Evolutionary conservation across 495 filamentous ascomycete genomes (phyloP), one percentile per base, ranked within the genome.

Genomic region (Aspergillus ellipticus): DNA sequence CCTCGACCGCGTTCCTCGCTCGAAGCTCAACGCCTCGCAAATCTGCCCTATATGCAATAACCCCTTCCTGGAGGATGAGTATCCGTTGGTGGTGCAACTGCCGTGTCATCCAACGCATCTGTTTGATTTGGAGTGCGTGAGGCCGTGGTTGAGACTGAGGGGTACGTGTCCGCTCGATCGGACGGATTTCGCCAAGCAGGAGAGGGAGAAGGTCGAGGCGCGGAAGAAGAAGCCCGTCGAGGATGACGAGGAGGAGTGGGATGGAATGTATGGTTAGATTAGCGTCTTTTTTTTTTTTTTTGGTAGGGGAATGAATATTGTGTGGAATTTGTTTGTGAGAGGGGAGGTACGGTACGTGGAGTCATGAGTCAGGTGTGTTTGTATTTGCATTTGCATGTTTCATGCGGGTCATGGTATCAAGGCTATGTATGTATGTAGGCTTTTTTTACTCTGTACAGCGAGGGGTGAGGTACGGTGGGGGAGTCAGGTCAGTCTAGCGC

Each of bases 111-210:
- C 79, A 10, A 82, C 79, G 19, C 94, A 98, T 68, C 66, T 84
- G 22, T 97, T 96, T 72, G 94, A 98, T 69, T 71, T 97, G 13
- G 92, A 97, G 68, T 98, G 94, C 67, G 88, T 98, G n/a, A 79
- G 81, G 45, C 93, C 94, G 2, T 98, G 94, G 94, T 66, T 98
- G 66, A 80, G 86, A 64, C 79, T 94, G 56, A 88, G 96, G 68
- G 86, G 89, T 10, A 96, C 86, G 3, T 98, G 93, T 75, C 93
- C 93, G 20, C 73, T 96, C 59, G 93, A 96, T 67, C 79, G 93
- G 43, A 82, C 84, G 66, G 85, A 92, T 62, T 73, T 97, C 60
- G 76, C 85, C 28, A 86, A 89, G 77, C 86, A 86, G 79, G 85
- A 84, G 72, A 74, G 81, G 59, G 81, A 82, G 66, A 77, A 87